Conservation (phyloP, 192 early-diverging fungal genomes). For the Chytriomyces sp. region DNA sequence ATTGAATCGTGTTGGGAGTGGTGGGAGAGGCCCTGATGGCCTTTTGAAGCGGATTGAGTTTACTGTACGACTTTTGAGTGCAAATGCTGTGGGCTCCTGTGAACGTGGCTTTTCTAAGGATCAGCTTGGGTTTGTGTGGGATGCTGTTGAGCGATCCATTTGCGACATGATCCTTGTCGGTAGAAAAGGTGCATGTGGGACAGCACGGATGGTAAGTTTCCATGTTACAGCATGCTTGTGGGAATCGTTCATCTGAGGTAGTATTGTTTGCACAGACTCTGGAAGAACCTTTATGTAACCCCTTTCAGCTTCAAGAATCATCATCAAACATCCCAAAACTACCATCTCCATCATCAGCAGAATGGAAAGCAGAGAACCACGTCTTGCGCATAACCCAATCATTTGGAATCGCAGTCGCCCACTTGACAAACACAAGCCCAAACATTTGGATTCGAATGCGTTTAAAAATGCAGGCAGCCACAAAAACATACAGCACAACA, state of each 20-base stretch:
- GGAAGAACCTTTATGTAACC: neutral
- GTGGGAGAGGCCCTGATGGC: neutral
- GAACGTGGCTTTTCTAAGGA: neutral
- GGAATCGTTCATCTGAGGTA: too few relatives aligned
- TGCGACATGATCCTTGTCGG: conserved; percentile 7
- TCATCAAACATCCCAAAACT: neutral
- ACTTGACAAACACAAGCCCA: conserved; percentile 26
- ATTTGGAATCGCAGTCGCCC: conserved; percentile 19
- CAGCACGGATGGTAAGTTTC: neutral
- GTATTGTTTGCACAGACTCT: neutral
- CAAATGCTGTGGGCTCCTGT: conserved; percentile 21
- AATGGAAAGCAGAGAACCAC: neutral
- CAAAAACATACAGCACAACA: conserved; percentile 23
- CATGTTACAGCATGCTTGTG: neutral
- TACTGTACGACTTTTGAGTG: conserved; percentile 29
- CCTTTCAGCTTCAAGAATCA: neutral
- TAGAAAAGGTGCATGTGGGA: neutral
- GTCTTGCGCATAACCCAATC: conserved; percentile 14
- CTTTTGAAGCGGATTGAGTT: conserved; percentile 18
- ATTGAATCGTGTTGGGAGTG: conserved; percentile 28
- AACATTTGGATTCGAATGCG: neutral
- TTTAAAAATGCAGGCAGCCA: neutral
- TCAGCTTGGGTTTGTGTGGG: conserved; percentile 22
- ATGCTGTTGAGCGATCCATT: conserved; percentile 9
- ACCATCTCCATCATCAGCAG: too few relatives aligned